Percentiles rank a stretch among this genome's conserved stretches.
Conservation (phyloP, 768 basidiomycete species). For the Termitomyces bulborhizus region DNA sequence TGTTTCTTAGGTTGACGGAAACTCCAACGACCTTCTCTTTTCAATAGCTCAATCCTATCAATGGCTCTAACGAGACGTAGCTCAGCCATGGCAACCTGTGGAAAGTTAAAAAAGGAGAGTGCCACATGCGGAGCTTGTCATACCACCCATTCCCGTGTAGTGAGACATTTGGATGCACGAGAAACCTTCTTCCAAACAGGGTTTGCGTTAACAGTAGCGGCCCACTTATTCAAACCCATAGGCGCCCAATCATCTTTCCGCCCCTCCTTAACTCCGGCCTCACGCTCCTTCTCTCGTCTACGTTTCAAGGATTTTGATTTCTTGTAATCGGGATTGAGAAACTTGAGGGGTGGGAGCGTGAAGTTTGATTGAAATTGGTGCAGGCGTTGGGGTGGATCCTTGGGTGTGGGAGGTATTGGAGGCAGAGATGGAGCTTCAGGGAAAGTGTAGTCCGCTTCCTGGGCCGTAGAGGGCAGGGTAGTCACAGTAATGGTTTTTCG, state of each 20-base stretch:
- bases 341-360: conserved; percentile 47
- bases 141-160: conserved; percentile 79
- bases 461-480: conserved; percentile 2
- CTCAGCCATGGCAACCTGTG: conserved; percentile 73
- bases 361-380: conserved; percentile 42
- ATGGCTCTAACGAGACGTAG: conserved; percentile 72
- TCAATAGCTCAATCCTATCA: conserved; percentile 80
- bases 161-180: conserved; percentile 71
- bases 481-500: conserved; percentile 6
- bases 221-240: conserved; percentile 66
- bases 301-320: conserved; percentile 28
- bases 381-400: conserved; percentile 20
- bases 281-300: conserved; percentile 44
- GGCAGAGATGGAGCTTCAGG: conserved; percentile 2
- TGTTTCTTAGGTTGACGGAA: conserved; percentile 96
- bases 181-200: conserved; percentile 68
- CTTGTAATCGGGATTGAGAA: conserved; percentile 48
- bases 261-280: conserved; percentile 23
- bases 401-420: conserved; percentile 5
- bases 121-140: conserved; percentile 20
- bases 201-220: conserved; percentile 68
- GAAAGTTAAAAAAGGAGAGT: not conserved
- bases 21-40: conserved; percentile 79
- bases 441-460: conserved; percentile 9
- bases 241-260: conserved; percentile 55